Base-by-base conservation (phyloP, 2,329 filamentous ascomycete species). In the Aspergillus awamori region DNA sequence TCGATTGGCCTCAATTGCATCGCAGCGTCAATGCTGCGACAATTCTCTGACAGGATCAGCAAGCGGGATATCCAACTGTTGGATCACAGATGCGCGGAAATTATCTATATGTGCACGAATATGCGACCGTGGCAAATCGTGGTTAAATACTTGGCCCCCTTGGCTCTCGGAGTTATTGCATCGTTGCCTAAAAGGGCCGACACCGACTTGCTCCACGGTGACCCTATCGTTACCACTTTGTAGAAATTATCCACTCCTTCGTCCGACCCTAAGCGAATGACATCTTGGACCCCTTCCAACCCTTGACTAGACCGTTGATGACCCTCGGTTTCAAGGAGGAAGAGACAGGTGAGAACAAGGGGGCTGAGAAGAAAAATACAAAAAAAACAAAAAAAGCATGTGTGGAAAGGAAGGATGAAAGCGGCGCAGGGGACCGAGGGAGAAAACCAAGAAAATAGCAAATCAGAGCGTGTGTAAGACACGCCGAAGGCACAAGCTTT, bases 41-140 rank as follows among this genome's bases (percentile, higher is more conserved):
- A 61, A 28, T 53, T 55, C 57, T 60, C 65, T 62, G 54, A 66
- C 63, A 63, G 20, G 60, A 66, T 64, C 64, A 60, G 54, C 63
- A 54, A 59, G 38, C 8, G 38, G 38, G 28, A 41, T 30, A 43
- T n/a, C 39, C 53, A 47, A 56, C 53, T n/a, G 53, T 56, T 56
- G 28, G 53, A 33, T 41, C 17, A 30, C 39, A 20, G 24, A 11
- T 13, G 51, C 36, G 45, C 24, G 36, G 26, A 45, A 53, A 52
- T 41, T 17, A 45, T 15, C 26, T 22, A 45, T 15, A 33, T 22
- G 57, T 41, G 53, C 47, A 43, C 33, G 5, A 36, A 15, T 30
- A 36, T 33, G 39, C 53, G 53, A 56, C 53, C 53, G 53, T 56
- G 53, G 53, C 53, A 24, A 56, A 47, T 33, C n/a, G 53, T 56